phyloP scores from a whole-genome alignment of 2,329 filamentous ascomycete species.

The Claviceps sp. region DNA sequence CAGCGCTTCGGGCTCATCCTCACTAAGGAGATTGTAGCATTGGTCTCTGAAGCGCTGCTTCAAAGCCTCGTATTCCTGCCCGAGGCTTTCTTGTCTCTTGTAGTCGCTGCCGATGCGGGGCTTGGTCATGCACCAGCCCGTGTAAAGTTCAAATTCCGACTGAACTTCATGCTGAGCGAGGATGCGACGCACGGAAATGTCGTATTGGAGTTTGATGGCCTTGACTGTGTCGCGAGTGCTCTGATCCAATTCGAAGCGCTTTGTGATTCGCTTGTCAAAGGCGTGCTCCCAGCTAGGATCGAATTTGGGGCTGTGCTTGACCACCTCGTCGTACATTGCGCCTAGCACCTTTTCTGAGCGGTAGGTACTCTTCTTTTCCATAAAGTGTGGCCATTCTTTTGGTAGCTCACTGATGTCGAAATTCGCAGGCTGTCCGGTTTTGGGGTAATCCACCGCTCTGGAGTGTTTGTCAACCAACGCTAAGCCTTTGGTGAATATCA shows the following conservation, averaged over 20 bases:
- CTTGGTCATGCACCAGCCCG: constrained; percentile 68
- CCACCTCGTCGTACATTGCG: constrained; percentile 65
- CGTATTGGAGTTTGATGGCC: constrained; percentile 63
- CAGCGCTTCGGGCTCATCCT: constrained; percentile 41
- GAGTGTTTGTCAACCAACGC: constrained; percentile 72
- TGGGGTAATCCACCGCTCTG: constrained; percentile 84
- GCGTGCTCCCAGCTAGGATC: constrained; percentile 53
- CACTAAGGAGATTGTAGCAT: constrained; percentile 53
- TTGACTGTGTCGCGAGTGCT: constrained; percentile 43
- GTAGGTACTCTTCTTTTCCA: constrained; percentile 59
- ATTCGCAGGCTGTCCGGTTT: constrained; percentile 66
- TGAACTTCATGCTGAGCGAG: constrained; percentile 74
- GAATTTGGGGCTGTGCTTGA: constrained; percentile 45
- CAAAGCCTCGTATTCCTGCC: constrained; percentile 49
- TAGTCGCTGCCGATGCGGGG: constrained; percentile 64
- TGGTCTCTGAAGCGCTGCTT: constrained; percentile 54
- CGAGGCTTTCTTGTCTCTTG: constrained; percentile 76
- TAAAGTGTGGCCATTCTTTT: constrained; percentile 67
- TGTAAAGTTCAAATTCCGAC: constrained; percentile 88
- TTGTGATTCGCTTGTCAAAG: constrained; percentile 66
- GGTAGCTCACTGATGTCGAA: constrained; percentile 51
- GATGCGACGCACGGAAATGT: constrained; percentile 59
- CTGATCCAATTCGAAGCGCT: constrained; percentile 42
- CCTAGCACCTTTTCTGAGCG: constrained; percentile 61
- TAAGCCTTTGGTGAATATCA: constrained; percentile 33